phyloP scores from a whole-genome alignment of 75 land plant genomes.

The Sequoia sempervirens region DNA sequence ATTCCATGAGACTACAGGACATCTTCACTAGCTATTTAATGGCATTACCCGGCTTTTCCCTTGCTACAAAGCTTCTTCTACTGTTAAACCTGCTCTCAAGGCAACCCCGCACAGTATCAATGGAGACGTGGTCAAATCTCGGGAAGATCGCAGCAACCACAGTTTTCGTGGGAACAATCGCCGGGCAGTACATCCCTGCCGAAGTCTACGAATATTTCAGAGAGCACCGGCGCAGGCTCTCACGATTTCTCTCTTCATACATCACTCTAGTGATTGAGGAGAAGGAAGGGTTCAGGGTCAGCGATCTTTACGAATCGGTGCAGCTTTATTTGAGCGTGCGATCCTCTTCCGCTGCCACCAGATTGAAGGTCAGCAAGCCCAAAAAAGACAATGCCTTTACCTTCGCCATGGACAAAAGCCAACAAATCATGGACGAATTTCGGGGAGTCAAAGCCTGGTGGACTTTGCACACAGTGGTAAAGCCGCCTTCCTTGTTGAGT shows the following conservation, averaged over 20 bases:
- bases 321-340: background rate
- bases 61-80: no score
- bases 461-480: no score
- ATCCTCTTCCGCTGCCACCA: background rate
- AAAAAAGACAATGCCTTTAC: no score
- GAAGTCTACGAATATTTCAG: constrained; percentile 13
- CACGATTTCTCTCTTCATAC: constrained; percentile 24
- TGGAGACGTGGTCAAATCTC: background rate
- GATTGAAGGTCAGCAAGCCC: constrained; percentile 10
- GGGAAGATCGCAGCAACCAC: constrained; percentile 10
- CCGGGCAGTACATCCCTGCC: constrained; percentile 19
- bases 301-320: no score
- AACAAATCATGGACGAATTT: no score
- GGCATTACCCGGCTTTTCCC: no score
- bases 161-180: constrained; percentile 13
- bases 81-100: no score
- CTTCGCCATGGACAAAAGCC: no score
- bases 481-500: background rate
- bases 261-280: constrained; percentile 1
- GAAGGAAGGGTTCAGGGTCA: no score
- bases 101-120: background rate
- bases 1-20: no score
- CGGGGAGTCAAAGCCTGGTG: constrained; percentile 10
- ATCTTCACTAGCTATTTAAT: no score
- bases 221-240: constrained; percentile 1